Evolutionary conservation across 2,329 filamentous ascomycete genomes (phyloP), one percentile per base, ranked within the genome.

Genomic region (Colletotrichum liriopes): DNA sequence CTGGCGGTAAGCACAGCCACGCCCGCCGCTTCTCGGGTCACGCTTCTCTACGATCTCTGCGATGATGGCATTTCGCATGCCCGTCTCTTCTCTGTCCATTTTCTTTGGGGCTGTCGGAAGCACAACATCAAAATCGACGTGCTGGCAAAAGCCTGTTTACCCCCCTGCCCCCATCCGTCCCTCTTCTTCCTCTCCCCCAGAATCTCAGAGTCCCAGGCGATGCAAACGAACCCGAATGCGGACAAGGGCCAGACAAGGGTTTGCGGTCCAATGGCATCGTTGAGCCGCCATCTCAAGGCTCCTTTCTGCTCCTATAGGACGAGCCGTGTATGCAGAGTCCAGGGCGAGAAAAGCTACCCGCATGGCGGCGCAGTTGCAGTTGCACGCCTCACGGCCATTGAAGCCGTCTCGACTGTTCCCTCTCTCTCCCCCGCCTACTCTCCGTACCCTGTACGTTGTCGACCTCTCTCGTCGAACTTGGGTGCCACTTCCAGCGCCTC

Each of bases 321-420:
- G 64, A 76, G 62, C 69, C 75, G 69, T 70, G 70, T 74, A 80
- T 81, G 78, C 80, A 81, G 75, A 75, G 74, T 59, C 68, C 74
- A 75, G 76, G 76, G 74, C 73, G 73, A 75, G 74, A 62, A 49
- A 62, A 51, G 60, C 81, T 82, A 79, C 81, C 77, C 78, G 81
- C 81, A 84, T 82, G 78, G 84, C 82, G 83, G 84, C 83, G 84
- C 84, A 85, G 82, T 80, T 79, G 75, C 76, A 54, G 77, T 76
- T 79, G 74, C 73, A 77, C 64, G 68, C 68, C 58, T 67, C 60
- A 51, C 43, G 68, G 69, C 66, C 63, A 73, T 66, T 56, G 41
- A 73, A 72, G 67, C 63, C 45, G 60, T 66, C 37, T 45, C 56
- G 52, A 43, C 58, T 14, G 60, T 52, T 62, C 56, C 63, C 59